Base-by-base conservation (phyloP, 2,329 filamentous ascomycete species). In the Chaetomiaceae sp. region DNA sequence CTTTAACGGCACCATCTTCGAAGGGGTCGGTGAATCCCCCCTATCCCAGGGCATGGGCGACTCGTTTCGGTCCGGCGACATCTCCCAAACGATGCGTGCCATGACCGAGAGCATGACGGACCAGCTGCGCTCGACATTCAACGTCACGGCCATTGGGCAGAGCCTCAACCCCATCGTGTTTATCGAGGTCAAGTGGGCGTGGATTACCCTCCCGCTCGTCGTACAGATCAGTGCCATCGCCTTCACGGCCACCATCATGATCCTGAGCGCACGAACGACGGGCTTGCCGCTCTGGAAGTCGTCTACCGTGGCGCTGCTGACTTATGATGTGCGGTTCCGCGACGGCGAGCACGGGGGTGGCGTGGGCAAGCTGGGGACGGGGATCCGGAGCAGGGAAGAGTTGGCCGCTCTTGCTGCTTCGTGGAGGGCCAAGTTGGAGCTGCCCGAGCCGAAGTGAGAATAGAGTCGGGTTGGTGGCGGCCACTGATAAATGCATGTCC, bases 121-220 rank as follows among this genome's bases (percentile, higher is more conserved):
- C 27, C 45, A 58, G 21, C 52, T 55, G 35, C 54, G 50, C 5
- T 40, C 48, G 10, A 41, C 6, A 14, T 25, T 30, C 17, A 27
- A 52, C 38, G 51, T 58, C 46, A 54, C 50, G 7, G 60, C 55
- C 14, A 13, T 54, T 4, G 60, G 60, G 14, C 50, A 56, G 43
- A 61, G 57, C 48, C 55, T 58, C 5, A 49, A 57, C 43, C 20
- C 40, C 7, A 44, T 45, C 7, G 50, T 53, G 5, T 50, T 42
- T 21, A 31, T 53, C n/a, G 34, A 48, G 14, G 50, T 55, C 12
- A 14, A 42, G 21, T 55, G 54, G 54, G 31, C 17, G 2, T 55
- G 47, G 50, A 19, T 55, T 2, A 19, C 27, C 6, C 50, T 53
- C 2, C 50, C 54, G 21, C 10, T 51, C 7, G 39, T 45, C 30